Conservation (phyloP, 73 alveolate species). For the Loxodes magnus region DNA sequence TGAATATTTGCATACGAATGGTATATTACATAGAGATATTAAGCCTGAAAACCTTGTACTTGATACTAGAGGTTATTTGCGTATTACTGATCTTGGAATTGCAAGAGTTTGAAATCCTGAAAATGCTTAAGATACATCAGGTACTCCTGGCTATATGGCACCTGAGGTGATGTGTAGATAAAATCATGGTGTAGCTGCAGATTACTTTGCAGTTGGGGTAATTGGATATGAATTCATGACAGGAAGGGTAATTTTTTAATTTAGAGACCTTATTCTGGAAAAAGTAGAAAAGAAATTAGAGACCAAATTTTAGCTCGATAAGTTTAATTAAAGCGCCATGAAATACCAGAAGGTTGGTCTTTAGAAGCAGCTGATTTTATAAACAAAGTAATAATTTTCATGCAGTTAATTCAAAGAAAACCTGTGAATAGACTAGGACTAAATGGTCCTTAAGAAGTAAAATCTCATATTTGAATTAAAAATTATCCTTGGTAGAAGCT, state of each 20-base stretch:
- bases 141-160: slow-evolving; percentile 82
- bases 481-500: slow-evolving; percentile 78
- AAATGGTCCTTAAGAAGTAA: slow-evolving; percentile 85
- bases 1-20: slow-evolving; percentile 79
- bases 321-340: slow-evolving; percentile 57
- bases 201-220: slow-evolving; percentile 77
- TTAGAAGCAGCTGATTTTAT: slow-evolving; percentile 90
- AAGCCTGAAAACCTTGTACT: slow-evolving; percentile 93
- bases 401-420: slow-evolving; percentile 36
- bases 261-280: slow-evolving; percentile 89
- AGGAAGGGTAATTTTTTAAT: too few relatives aligned
- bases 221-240: slow-evolving; percentile 30
- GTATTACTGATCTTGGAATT: slow-evolving; percentile 92
- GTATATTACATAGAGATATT: slow-evolving; percentile 87
- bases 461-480: slow-evolving; percentile 84
- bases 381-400: slow-evolving; percentile 37
- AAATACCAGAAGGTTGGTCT: slow-evolving; percentile 89
- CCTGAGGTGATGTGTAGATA: slow-evolving; percentile 72
- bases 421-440: slow-evolving; percentile 77
- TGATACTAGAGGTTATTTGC: slow-evolving; percentile 70
- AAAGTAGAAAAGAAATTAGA: slow-evolving; percentile 86
- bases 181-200: slow-evolving; percentile 64
- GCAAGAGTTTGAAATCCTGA: slow-evolving; percentile 75
- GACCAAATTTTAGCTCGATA: slow-evolving; percentile 84
- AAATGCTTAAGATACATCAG: slow-evolving; percentile 85